A percentile compares a stretch with the other conserved stretches of the same genome.
These are phyloP conservation scores for Tylopilus sp. DNA, from an alignment of 1,284 basidiomycete species.

Conservation along the genomic window DNA sequence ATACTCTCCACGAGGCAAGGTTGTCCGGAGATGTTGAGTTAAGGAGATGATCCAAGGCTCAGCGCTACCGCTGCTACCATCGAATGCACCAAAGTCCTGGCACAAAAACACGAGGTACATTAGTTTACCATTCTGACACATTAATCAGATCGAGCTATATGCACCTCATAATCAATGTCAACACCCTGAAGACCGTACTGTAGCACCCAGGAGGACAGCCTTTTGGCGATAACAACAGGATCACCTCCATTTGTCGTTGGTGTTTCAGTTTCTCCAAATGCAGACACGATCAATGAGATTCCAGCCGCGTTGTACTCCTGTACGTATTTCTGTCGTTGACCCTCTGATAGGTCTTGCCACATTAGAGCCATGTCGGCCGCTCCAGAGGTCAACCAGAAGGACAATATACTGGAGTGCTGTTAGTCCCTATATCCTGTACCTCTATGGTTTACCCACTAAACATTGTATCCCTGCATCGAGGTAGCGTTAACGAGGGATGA, in stretches of 20 bases:
- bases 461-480: constrained; percentile 55
- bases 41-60: constrained; percentile 57
- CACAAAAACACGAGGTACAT: constrained; percentile 18
- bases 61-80: constrained; percentile 46
- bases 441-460: constrained; percentile 48
- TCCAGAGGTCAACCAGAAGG: constrained; percentile 57
- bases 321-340: constrained; percentile 41
- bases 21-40: constrained; percentile 49
- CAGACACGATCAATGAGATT: constrained; percentile 60
- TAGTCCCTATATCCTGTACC: not conserved
- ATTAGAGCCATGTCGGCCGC: constrained; percentile 56
- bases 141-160: not conserved
- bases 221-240: constrained; percentile 52
- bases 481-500: constrained; percentile 2
- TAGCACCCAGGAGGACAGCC: constrained; percentile 59
- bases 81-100: constrained; percentile 60
- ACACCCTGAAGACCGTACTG: constrained; percentile 64
- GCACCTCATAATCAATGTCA: constrained; percentile 69
- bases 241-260: constrained; percentile 57
- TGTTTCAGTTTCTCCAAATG: constrained; percentile 61
- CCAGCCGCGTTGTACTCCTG: constrained; percentile 55
- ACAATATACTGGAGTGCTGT: constrained; percentile 46
- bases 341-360: constrained; percentile 50
- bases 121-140: not conserved
- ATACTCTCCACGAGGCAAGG: constrained; percentile 47